These are phyloP conservation scores for Dactylis glomerata DNA, from an alignment of 176 grass and related monocot species.

Conservation along the genomic window DNA sequence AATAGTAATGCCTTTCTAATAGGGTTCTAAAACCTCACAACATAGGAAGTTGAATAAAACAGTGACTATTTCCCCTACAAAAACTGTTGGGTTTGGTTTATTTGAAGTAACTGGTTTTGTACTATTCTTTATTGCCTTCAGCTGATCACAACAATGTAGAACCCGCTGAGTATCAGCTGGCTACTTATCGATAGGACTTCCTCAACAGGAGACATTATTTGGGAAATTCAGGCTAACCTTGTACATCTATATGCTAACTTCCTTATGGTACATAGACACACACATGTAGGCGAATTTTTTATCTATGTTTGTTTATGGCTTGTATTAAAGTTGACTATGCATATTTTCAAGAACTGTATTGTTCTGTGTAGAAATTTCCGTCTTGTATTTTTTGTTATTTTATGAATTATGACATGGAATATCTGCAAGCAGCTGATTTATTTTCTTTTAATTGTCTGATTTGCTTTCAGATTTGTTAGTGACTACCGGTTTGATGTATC, in stretches of 20 bases:
- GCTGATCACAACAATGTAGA: background rate
- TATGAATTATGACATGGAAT: background rate
- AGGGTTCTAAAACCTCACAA: background rate
- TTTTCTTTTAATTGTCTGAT: conserved; percentile 13
- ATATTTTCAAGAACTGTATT: background rate
- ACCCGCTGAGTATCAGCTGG: background rate
- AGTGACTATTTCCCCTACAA: background rate
- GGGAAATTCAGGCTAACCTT: background rate
- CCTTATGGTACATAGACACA: background rate
- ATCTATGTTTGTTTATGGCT: background rate
- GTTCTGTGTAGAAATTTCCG: background rate
- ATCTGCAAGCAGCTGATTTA: background rate
- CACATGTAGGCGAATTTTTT: background rate
- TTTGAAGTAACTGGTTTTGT: background rate
- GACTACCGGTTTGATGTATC: conserved; percentile 91
- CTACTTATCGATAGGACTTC: background rate
- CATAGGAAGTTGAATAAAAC: background rate
- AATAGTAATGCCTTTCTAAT: background rate
- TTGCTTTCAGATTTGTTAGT: conserved; percentile 62
- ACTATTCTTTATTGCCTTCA: background rate
- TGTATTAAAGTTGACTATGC: background rate
- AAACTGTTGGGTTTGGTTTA: background rate
- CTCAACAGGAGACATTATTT: background rate
- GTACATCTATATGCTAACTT: background rate
- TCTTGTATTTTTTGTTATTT: background rate